phyloP scores from a whole-genome alignment of 2,329 filamentous ascomycete genomes.

The Ceratocystis diversiconidia region DNA sequence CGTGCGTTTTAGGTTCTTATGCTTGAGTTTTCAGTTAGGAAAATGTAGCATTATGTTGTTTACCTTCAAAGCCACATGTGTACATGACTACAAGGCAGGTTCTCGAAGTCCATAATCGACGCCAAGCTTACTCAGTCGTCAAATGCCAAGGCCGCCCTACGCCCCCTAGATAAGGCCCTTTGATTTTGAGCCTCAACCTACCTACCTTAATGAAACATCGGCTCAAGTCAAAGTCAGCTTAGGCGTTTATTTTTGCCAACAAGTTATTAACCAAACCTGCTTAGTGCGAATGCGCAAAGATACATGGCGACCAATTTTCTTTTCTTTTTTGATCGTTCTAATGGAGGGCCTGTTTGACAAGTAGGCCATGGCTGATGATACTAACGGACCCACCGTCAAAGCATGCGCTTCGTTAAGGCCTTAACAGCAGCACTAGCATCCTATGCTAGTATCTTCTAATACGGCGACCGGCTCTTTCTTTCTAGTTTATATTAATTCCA shows the following conservation, averaged over 20 bases:
- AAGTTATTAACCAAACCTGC: background rate
- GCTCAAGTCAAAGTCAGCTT: background rate
- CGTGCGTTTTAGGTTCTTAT: background rate
- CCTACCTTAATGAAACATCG: constrained; percentile 10
- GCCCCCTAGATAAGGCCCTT: constrained; percentile 6
- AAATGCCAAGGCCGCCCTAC: constrained; percentile 9
- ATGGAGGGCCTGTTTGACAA: background rate
- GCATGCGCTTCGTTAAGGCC: background rate
- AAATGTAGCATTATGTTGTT: too few relatives aligned
- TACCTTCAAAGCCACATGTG: background rate
- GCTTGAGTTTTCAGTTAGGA: background rate
- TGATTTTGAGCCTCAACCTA: constrained; percentile 9
- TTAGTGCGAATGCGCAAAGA: background rate
- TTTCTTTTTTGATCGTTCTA: background rate
- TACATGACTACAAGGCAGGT: background rate
- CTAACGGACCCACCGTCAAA: constrained; percentile 6
- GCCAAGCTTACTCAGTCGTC: background rate
- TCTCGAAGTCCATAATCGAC: background rate
- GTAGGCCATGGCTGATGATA: background rate
- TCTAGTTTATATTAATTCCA: background rate
- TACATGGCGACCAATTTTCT: background rate
- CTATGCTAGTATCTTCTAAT: background rate
- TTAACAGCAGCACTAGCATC: constrained; percentile 1
- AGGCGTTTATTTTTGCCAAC: background rate
- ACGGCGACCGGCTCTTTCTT: background rate